Evolutionary conservation across 306 rosid genomes (phyloP), one percentile per base, ranked within the genome.

Genomic region (Cicer pinnatifidum): DNA sequence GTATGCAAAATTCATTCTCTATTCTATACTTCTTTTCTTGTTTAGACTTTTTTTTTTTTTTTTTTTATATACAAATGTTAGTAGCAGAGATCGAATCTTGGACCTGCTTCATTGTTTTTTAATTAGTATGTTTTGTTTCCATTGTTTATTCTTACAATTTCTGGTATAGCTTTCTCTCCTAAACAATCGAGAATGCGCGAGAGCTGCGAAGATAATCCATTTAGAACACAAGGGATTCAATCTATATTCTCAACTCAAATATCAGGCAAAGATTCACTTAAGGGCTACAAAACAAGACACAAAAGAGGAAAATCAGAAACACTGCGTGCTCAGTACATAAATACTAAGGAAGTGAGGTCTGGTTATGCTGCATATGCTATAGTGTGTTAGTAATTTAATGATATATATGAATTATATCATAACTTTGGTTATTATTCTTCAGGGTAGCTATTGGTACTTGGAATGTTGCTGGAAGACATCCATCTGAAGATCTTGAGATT

Each of bases 271-370:
- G 38, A 80, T 78, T 79, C 37, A 46, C 81, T 68, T 43, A 84
- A 75, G 84, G 80, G 85, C 33, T 77, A 65, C 71, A 85, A 66
- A 76, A 54, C 61, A 52, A 76, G 84, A 68, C 99, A 94, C 75
- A 82, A 87, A 83, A 89, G 99, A 74, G 97, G 99, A 64, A 94
- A 94, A 81, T 94, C 99, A 5, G 99, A 94, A 81, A 94, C 99
- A 69, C 77, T 88, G 75, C 96, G 99, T 15, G 96, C 73, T 73
- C 99, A 94, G 91, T 94, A 94, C 85, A 94, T 94, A 81, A 88
- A 91, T 45, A 88, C 85, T 1, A 91, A 88, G 89, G 99, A 94
- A 75, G 75, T 94, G 84, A 91, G 98, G 98, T 93, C 11, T 60
- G 91, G 17, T n/a, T 80, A 65, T 44, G 50, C 81, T 46, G 54